Percentiles rank a stretch among this genome's conserved stretches.
phyloP scores from a whole-genome alignment of 1,139 yeast genomes.

The Tardiomyces digboiensis region DNA sequence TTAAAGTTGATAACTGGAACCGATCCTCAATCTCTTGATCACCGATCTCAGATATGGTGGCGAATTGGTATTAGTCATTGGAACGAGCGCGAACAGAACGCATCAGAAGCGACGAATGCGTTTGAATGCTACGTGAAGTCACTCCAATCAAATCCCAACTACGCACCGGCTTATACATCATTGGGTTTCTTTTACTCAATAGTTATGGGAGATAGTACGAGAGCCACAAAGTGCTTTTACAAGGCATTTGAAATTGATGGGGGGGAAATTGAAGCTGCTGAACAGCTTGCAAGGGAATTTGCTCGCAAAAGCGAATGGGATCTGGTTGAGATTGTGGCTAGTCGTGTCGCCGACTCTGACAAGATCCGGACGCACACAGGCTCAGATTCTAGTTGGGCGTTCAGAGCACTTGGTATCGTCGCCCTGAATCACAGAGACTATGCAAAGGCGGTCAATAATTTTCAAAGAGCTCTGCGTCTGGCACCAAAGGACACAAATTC shows the following conservation, averaged over 20 bases:
- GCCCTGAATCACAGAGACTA: constrained; percentile 65
- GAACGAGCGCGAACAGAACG: constrained; percentile 19
- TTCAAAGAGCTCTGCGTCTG: constrained; percentile 75
- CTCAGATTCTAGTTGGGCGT: constrained; percentile 64
- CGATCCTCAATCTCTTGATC: constrained; percentile 43
- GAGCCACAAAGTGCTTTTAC: constrained; percentile 83
- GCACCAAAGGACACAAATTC: constrained; percentile 60
- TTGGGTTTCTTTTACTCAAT: constrained; percentile 63
- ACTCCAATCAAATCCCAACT: constrained; percentile 50
- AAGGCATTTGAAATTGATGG: constrained; percentile 85
- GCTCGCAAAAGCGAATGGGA: constrained; percentile 72
- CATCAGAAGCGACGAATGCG: constrained; percentile 21
- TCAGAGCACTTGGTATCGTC: constrained; percentile 74
- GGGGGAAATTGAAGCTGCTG: constrained; percentile 67
- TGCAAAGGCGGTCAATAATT: constrained; percentile 77
- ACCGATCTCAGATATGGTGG: constrained; percentile 58
- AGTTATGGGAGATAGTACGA: constrained; percentile 44
- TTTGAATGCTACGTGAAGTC: constrained; percentile 52
- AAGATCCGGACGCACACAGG: constrained; percentile 4
- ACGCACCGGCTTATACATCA: constrained; percentile 72
- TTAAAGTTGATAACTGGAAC: constrained; percentile 38
- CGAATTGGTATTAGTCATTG: constrained; percentile 57
- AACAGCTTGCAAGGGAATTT: constrained; percentile 58
- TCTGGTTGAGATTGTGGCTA: constrained; percentile 67
- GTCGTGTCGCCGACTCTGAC: constrained; percentile 38